Conservation (phyloP, 805 yeast species). For the Ogataea glucozyma region DNA sequence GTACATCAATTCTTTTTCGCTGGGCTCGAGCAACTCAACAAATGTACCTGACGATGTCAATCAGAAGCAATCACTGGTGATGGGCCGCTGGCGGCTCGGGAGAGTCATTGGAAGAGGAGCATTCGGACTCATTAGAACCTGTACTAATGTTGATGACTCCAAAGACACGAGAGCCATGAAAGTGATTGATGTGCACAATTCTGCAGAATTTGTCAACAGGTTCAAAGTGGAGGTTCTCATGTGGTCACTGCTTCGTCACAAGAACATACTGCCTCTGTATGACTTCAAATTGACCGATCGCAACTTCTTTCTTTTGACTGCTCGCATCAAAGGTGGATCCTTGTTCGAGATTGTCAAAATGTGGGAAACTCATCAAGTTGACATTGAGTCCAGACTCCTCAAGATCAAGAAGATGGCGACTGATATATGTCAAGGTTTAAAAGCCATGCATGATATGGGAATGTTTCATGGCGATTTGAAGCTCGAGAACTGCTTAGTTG, state of each 20-base stretch:
- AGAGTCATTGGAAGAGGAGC: constrained; percentile 85
- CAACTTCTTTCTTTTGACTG: constrained; percentile 68
- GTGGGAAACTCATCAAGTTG: constrained; percentile 50
- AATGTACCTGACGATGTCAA: constrained; percentile 36
- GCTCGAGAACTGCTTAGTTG: constrained; percentile 74
- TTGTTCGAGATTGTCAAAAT: constrained; percentile 69
- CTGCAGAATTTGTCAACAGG: constrained; percentile 50
- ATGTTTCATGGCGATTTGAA: constrained; percentile 83
- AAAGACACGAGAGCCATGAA: constrained; percentile 32
- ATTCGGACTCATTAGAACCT: constrained; percentile 73
- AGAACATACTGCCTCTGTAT: constrained; percentile 61
- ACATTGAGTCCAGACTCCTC: constrained; percentile 14
- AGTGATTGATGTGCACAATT: constrained; percentile 35
- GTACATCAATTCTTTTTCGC: constrained; percentile 25
- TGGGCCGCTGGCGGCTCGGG: constrained; percentile 59
- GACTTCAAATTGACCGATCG: constrained; percentile 60
- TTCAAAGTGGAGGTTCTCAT: constrained; percentile 71
- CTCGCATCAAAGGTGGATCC: constrained; percentile 72
- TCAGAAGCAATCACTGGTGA: constrained; percentile 67
- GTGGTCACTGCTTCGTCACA: constrained; percentile 72
- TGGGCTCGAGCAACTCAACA: constrained; percentile 11
- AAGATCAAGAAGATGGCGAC: constrained; percentile 40
- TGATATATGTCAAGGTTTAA: constrained; percentile 60
- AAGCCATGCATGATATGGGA: constrained; percentile 61
- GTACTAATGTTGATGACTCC: constrained; percentile 18